phyloP scores from a whole-genome alignment of 1,284 basidiomycete species.

The Phenoliferia sp. region DNA sequence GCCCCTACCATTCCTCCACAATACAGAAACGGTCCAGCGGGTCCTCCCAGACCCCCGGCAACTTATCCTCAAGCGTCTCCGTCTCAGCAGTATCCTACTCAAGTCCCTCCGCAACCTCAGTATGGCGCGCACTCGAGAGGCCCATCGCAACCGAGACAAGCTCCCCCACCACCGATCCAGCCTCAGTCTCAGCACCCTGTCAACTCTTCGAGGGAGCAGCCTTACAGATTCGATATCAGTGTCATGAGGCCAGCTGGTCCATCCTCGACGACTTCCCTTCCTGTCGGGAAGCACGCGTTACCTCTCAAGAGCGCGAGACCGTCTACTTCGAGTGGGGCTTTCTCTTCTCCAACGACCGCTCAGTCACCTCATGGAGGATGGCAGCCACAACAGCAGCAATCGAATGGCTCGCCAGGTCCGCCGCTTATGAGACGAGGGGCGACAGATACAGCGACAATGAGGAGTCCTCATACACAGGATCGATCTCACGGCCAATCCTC shows the following conservation, averaged over 20 bases:
- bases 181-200: slow-evolving; percentile 18
- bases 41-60: background rate
- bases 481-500: background rate
- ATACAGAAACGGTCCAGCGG: background rate
- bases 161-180: slow-evolving; percentile 11
- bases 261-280: slow-evolving; percentile 1
- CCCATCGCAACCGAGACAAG: background rate
- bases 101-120: background rate
- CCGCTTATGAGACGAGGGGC: too few species aligned
- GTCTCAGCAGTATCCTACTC: background rate
- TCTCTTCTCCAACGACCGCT: too few species aligned
- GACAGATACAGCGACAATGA: too few species aligned
- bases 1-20: slow-evolving; percentile 3
- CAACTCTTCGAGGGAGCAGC: background rate
- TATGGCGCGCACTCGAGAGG: background rate
- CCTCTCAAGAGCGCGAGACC: background rate
- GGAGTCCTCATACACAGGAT: background rate
- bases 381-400: too few species aligned
- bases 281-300: background rate
- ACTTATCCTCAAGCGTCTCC: background rate
- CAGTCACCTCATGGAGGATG: too few species aligned
- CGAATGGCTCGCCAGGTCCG: too few species aligned
- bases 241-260: background rate
- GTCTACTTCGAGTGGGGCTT: background rate
- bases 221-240: background rate